Evolutionary conservation across 306 rosid genomes (phyloP).

Genomic region (Hippophae rhamnoides): DNA sequence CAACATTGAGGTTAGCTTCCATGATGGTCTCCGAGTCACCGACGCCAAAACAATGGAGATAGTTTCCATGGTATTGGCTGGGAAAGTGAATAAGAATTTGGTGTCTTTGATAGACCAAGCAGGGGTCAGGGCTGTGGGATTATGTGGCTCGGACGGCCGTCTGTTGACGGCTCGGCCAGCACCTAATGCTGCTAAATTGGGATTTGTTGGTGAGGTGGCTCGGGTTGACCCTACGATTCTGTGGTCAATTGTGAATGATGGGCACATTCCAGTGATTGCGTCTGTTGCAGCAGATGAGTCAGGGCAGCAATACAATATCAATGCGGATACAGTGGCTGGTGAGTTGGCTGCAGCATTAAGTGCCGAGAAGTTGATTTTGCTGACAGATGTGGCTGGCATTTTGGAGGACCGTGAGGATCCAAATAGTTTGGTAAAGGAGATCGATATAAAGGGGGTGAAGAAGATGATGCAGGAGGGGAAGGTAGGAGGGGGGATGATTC

Average conservation of each 20-base stretch:
- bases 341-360: conserved; percentile 85
- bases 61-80: conserved; percentile 92
- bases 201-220: conserved; percentile 75
- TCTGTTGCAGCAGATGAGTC: conserved; percentile 75
- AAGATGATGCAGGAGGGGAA: conserved; percentile 59
- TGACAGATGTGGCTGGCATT: conserved; percentile 86
- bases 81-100: conserved; percentile 65
- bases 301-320: conserved; percentile 81
- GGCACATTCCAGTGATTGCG: conserved; percentile 72
- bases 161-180: conserved; percentile 67
- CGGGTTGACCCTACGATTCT: conserved; percentile 53
- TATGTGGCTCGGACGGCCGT: conserved; percentile 74
- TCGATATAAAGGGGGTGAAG: conserved; percentile 67
- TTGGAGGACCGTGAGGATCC: conserved; percentile 50
- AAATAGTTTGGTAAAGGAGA: conserved; percentile 48
- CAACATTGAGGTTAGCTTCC: conserved; percentile 66
- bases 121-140: conserved; percentile 70
- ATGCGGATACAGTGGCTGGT: conserved; percentile 85
- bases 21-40: conserved; percentile 85
- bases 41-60: conserved; percentile 84
- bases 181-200: conserved; percentile 57
- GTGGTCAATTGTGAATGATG: conserved; percentile 47
- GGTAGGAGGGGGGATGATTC: conserved; percentile 77
- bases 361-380: conserved; percentile 80
- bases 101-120: conserved; percentile 72